Base-by-base conservation (phyloP, 345 rosid species). In the Salix suchowensis region DNA sequence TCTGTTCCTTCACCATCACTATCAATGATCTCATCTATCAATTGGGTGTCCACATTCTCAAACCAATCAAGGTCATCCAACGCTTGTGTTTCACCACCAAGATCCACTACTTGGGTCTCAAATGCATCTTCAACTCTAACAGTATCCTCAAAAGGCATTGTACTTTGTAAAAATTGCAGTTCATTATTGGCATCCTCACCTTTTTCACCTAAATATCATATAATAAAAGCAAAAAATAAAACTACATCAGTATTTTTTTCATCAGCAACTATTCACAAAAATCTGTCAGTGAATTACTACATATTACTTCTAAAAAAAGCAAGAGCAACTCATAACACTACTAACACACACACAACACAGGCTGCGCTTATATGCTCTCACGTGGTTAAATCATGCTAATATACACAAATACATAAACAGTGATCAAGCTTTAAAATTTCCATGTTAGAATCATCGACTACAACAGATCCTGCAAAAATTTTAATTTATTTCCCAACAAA, bases 1-100 rank as follows among this genome's bases (percentile, higher is more conserved):
- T 77, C 80, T 0, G 84, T 80, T 74, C 74, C 87, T 82, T 88
- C 94, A 85, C 81, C 85, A 61, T 88, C 88, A 81, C 84, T 70
- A 82, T 83, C 85, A 10, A 44, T 26, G 30, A 64, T 15, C 55
- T 68, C 81, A 26, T 83, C 83, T 36, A 77, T 19, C 72, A 77
- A 44, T 34, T 80, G 86, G 12, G 84, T 78, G 5, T 65, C 79
- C 72, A 71, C n/a, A 61, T 48, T 28, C 44, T 61, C 78, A 18
- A 18, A 0, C 58, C 36, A 26, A 74, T 80, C 86, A 1, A 46
- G 76, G 54, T 61, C 82, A 64, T 83, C 84, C 77, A 81, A 39
- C 7, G 74, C 65, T 58, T 83, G 82, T 1, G 82, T 80, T 64
- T 77, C 76, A 54, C 78, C 68, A 16, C 65, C 68, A 77, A 82